Conservation (phyloP, 306 rosid species). For the Cicer bijugum region DNA sequence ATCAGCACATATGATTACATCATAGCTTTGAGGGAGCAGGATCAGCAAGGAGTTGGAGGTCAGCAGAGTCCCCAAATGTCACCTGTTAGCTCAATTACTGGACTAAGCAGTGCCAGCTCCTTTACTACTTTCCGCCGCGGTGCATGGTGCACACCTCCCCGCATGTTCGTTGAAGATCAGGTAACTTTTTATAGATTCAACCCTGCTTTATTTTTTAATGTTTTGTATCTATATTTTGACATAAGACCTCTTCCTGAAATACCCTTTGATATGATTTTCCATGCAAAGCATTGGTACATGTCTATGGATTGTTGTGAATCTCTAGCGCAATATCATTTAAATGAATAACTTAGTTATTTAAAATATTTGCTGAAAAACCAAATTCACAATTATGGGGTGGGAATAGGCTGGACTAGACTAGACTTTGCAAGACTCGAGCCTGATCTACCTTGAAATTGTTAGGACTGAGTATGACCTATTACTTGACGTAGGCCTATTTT, state of each 20-base stretch:
- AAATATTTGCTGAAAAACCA: no score
- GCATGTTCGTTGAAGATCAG: constrained; percentile 93
- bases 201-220: constrained; percentile 22
- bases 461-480: no score
- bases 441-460: no score
- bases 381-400: no score
- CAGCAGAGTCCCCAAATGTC: constrained; percentile 99
- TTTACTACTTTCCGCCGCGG: constrained; percentile 84
- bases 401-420: no score
- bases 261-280: constrained; percentile 14
- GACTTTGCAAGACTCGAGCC: no score
- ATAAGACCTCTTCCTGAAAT: constrained; percentile 17
- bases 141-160: constrained; percentile 99
- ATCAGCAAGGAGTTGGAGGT: constrained; percentile 84
- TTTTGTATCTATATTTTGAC: constrained; percentile 7
- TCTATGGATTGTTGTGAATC: neutral
- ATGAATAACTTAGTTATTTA: no score
- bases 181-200: constrained; percentile 49
- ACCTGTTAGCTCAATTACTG: constrained; percentile 93
- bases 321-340: no score
- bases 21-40: constrained; percentile 96
- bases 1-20: constrained; percentile 96
- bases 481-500: no score
- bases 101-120: constrained; percentile 97
- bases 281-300: neutral